Conservation (phyloP, 208 protist species). For the Acanthamoeba castellanii region DNA sequence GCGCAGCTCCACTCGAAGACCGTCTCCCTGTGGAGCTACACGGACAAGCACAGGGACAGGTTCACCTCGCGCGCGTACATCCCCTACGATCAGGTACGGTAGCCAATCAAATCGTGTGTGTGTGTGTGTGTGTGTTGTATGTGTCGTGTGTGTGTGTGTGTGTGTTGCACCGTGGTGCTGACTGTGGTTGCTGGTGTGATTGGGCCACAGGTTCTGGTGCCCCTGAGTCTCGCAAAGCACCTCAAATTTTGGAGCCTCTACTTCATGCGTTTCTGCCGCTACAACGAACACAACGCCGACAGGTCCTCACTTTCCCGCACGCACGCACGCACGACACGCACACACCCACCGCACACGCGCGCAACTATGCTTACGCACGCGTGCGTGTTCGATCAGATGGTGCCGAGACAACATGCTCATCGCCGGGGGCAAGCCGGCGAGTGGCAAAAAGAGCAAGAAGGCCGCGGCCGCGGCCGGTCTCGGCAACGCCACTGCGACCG, state of each 20-base stretch:
- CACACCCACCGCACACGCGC: neutral
- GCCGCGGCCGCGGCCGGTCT: neutral
- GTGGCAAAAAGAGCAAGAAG: slow-evolving; percentile 1
- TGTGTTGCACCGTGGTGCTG: too few species aligned
- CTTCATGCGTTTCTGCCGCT: slow-evolving; percentile 48
- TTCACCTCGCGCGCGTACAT: slow-evolving; percentile 19
- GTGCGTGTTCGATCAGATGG: neutral
- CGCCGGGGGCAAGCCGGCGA: neutral
- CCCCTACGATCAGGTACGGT: slow-evolving; percentile 13
- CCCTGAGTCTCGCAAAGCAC: slow-evolving; percentile 21
- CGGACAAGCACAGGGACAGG: slow-evolving; percentile 34
- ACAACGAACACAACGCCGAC: slow-evolving; percentile 61
- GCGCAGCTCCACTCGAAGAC: slow-evolving; percentile 24
- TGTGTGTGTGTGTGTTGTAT: too few species aligned
- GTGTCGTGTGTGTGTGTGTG: too few species aligned
- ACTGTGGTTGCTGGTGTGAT: neutral
- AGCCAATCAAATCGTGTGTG: too few species aligned
- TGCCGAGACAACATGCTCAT: neutral
- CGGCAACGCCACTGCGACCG: neutral
- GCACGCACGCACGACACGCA: neutral
- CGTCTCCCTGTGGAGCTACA: slow-evolving; percentile 44
- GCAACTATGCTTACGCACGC: neutral
- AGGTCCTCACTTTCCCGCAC: neutral
- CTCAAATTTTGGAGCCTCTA: slow-evolving; percentile 59
- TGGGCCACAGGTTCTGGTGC: slow-evolving; percentile 9